phyloP scores from a whole-genome alignment of 2,329 filamentous ascomycete genomes.

The Botrytis medusae region DNA sequence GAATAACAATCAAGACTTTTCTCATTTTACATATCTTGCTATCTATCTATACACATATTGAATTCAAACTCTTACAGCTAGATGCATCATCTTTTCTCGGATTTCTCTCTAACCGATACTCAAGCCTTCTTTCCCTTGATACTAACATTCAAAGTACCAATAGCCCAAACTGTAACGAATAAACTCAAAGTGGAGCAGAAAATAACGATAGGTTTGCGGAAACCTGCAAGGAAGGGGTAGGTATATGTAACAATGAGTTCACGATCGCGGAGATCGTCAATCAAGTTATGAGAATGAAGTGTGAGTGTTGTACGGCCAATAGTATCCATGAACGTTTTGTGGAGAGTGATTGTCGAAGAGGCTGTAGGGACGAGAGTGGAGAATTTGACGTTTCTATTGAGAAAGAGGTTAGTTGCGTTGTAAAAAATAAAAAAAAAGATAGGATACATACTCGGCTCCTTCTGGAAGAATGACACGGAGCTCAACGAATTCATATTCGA shows the following conservation, averaged over 20 bases:
- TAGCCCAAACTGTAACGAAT: conserved; percentile 70
- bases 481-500: conserved; percentile 80
- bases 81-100: too few species aligned
- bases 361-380: conserved; percentile 71
- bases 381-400: conserved; percentile 71
- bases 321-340: conserved; percentile 93
- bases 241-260: conserved; percentile 87
- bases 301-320: conserved; percentile 79
- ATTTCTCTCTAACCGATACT: neutral
- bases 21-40: conserved; percentile 15
- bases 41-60: conserved; percentile 13
- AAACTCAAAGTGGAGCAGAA: conserved; percentile 71
- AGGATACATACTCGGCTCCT: conserved; percentile 70
- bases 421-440: conserved; percentile 45
- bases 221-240: conserved; percentile 68
- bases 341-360: conserved; percentile 57
- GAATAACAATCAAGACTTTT: neutral
- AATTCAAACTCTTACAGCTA: neutral
- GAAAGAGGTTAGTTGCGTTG: conserved; percentile 45
- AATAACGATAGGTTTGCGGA: conserved; percentile 85
- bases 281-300: conserved; percentile 79
- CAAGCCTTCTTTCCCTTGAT: conserved; percentile 34
- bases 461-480: conserved; percentile 86
- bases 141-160: conserved; percentile 52
- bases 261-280: conserved; percentile 84